These are phyloP conservation scores for Hippophae rhamnoides DNA, from an alignment of 306 rosid species.

Conservation along the genomic window DNA sequence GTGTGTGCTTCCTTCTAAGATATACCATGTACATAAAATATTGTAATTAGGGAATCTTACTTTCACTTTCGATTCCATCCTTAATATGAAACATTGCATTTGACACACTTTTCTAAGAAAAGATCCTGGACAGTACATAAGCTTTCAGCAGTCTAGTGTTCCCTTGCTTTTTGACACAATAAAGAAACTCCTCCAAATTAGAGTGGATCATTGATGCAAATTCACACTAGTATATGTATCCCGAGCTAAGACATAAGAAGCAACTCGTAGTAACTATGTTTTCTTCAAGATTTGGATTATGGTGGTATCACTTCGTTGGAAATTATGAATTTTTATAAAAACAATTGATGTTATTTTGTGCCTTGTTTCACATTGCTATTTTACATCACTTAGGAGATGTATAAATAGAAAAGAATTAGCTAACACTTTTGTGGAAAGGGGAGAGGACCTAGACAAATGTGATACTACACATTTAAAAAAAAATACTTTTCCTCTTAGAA, in stretches of 20 bases:
- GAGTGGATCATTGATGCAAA: constrained; percentile 54
- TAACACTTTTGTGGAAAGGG: no score
- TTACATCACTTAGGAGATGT: no score
- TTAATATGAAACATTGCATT: background rate
- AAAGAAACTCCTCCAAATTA: constrained; percentile 47
- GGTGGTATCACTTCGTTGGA: constrained; percentile 15
- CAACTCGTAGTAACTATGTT: constrained; percentile 7
- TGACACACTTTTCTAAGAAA: background rate
- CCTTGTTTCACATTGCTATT: no score
- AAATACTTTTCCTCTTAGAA: no score
- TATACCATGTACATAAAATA: background rate
- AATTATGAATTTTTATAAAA: no score
- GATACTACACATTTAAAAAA: no score
- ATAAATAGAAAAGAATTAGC: no score
- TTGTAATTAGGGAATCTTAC: background rate
- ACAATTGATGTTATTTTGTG: no score
- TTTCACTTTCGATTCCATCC: background rate
- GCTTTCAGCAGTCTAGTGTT: constrained; percentile 86
- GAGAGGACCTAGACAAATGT: no score
- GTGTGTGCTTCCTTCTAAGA: no score
- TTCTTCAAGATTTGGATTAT: constrained; percentile 1
- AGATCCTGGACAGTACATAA: constrained; percentile 57
- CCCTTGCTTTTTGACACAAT: constrained; percentile 65
- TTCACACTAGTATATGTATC: constrained; percentile 90
- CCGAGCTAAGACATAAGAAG: constrained; percentile 59